Evolutionary conservation across 1,284 basidiomycete genomes (phyloP), one percentile per base, ranked within the genome.

Genomic region (Agroathelia rolfsii): DNA sequence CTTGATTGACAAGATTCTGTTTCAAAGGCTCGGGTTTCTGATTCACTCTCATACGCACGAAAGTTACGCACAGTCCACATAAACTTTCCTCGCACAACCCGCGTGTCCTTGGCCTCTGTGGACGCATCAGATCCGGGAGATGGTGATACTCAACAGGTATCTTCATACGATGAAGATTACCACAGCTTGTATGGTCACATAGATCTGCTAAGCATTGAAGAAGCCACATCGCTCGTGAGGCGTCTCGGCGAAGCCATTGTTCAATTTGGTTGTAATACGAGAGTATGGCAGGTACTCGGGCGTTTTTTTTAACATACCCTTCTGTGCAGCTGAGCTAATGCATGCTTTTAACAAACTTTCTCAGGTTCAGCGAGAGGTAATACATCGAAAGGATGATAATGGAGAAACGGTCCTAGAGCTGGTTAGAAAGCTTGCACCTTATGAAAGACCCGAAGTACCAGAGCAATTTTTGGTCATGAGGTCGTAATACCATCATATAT

Each of bases 381-480:
- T 34, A 1, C 31, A 29, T n/a, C 30, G 46, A 1, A 41, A 50
- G 4, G 52, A 57, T 5, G 58, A 58, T 16, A 48, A 59, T 24
- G 64, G 66, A 0, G 47, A 43, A 16, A 51, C 66, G 18, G 47
- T 47, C 6, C 46, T 58, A 9, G 51, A 58, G 28, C 61, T 61
- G 4, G n/a, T n/a, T n/a, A n/a, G n/a, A n/a, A 49, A 44, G 3
- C 54, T 84, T 4, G 58, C 52, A 3, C 58, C 61, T 1, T 80
- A 76, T 42, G 76, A 80, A 42, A 67, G 57, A 35, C 68, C 69
- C 4, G 76, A 78, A 42, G 58, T 84, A 9, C 81, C 81, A 24
- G 80, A 83, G 41, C 70, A 72, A 30, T 81, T 84, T 42, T 61
- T 80, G 23, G 78, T 83, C 20, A 64, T 79, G 11, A 59, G 72